Evolutionary conservation across 225 moss, liverwort and hornwort genomes (phyloP).

Genomic region (Straminergon stramineum): DNA sequence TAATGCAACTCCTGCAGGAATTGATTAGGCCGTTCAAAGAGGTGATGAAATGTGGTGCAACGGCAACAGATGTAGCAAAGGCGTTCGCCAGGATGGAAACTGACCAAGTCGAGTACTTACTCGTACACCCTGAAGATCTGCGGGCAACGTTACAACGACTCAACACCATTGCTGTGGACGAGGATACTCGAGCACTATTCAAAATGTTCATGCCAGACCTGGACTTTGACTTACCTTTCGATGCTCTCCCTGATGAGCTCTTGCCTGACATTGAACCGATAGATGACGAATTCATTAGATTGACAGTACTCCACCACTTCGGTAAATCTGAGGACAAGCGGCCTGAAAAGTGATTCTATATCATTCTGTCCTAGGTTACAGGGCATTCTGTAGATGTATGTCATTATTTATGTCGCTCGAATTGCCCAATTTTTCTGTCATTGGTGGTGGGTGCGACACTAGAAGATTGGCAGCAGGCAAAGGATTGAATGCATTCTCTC

Average conservation of each 20-base stretch:
- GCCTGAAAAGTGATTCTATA: not conserved
- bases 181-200: not conserved
- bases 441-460: too few relatives aligned
- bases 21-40: not conserved
- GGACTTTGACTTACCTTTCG: not conserved
- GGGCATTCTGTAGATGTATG: not conserved
- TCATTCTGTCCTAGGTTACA: too few relatives aligned
- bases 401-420: too few relatives aligned
- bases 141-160: not conserved
- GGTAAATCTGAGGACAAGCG: too few relatives aligned
- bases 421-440: too few relatives aligned
- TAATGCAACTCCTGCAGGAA: too few relatives aligned
- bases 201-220: not conserved
- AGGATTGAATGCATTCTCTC: too few relatives aligned
- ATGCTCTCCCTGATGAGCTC: not conserved
- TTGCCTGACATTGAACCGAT: too few relatives aligned
- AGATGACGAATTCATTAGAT: not conserved
- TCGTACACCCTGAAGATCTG: not conserved
- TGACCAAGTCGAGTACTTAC: not conserved
- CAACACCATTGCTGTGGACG: not conserved
- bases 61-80: not conserved
- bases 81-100: not conserved
- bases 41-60: not conserved
- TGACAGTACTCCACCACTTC: not conserved
- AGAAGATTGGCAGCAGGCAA: too few relatives aligned